Evolutionary conservation across 2,329 filamentous ascomycete species (phyloP).

Genomic region (Ophiostoma montium): DNA sequence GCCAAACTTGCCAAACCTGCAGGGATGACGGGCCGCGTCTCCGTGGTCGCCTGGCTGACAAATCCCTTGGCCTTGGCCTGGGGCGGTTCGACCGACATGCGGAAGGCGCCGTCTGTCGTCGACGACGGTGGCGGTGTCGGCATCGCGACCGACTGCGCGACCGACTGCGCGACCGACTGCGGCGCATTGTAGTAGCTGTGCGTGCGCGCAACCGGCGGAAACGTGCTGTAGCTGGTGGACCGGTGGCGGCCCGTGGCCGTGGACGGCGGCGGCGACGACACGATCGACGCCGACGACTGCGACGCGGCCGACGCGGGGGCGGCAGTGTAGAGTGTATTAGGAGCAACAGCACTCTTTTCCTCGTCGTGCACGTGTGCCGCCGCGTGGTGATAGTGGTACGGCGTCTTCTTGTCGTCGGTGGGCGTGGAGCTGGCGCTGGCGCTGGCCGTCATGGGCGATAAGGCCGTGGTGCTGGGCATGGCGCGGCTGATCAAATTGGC

Average conservation of each 20-base stretch:
- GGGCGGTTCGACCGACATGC: not conserved
- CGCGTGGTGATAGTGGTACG: not conserved
- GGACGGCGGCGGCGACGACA: not conserved
- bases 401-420: slow-evolving; percentile 23
- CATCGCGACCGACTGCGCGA: too few species aligned
- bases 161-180: too few species aligned
- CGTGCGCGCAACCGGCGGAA: not conserved
- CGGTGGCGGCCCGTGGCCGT: not conserved
- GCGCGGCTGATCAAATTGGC: not conserved
- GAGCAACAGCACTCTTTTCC: not conserved
- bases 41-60: too few species aligned
- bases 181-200: too few species aligned
- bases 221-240: slow-evolving; percentile 9
- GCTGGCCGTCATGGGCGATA: not conserved
- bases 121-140: not conserved
- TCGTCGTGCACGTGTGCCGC: not conserved
- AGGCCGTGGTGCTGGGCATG: not conserved
- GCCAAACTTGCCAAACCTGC: too few species aligned
- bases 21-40: too few species aligned
- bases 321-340: not conserved
- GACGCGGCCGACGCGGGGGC: not conserved
- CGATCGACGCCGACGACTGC: too few species aligned
- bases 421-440: slow-evolving; percentile 10
- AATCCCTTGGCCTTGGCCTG: too few species aligned
- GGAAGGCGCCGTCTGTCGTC: not conserved